Evolutionary conservation across 495 filamentous ascomycete genomes (phyloP).

Genomic region (Lasiosphaeria miniovina): DNA sequence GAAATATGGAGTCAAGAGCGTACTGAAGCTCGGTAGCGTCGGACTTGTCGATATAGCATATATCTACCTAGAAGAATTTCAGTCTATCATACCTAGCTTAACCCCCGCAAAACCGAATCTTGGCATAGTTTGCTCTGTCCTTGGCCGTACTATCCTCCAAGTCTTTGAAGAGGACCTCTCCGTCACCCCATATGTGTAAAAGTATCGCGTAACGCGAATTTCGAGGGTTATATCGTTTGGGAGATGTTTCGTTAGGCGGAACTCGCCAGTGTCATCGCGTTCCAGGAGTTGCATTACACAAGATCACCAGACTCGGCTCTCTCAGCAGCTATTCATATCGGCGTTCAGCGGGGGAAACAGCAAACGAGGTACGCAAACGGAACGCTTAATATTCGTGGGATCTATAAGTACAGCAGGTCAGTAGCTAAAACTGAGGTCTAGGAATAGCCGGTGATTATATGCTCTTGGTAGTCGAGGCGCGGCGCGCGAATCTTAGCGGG

Average conservation of each 20-base stretch:
- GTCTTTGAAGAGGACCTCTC: neutral
- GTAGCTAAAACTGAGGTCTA: neutral
- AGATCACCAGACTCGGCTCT: neutral
- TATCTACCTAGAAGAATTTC: slow-evolving; percentile 9
- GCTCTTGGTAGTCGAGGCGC: neutral
- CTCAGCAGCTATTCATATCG: neutral
- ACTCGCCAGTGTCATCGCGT: neutral
- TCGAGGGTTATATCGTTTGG: neutral
- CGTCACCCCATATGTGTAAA: neutral
- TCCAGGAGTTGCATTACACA: neutral
- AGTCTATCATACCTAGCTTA: slow-evolving; percentile 4
- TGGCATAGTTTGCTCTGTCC: slow-evolving; percentile 1
- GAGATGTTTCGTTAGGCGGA: neutral
- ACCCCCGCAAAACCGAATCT: slow-evolving; percentile 7
- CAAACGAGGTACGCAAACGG: neutral
- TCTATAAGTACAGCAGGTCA: neutral
- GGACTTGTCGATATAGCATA: slow-evolving; percentile 10
- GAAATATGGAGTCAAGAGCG: neutral
- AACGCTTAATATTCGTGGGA: neutral
- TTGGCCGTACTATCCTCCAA: neutral
- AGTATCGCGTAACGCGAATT: neutral
- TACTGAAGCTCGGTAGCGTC: neutral
- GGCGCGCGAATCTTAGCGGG: too few relatives aligned
- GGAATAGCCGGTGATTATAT: neutral
- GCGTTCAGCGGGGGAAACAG: neutral